Evolutionary conservation across 306 rosid genomes (phyloP), one percentile per base, ranked within the genome.

Genomic region (Rubus idaeus): DNA sequence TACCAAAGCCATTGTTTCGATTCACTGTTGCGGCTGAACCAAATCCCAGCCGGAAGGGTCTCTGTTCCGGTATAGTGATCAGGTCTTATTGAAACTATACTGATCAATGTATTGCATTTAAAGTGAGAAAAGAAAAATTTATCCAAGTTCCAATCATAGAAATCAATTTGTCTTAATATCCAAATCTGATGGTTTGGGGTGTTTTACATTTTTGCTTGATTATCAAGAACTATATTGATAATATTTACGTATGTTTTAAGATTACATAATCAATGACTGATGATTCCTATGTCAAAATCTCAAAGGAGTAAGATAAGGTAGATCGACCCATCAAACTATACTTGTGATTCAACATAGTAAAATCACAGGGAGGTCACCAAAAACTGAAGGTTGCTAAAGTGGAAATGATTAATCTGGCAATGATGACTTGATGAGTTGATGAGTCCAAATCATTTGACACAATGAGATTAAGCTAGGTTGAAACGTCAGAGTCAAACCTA

Each of bases 191-290:
- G 64, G 37, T 57, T 57, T 30, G 35, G 35, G 35, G 35, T 30
- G 35, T 30, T 30, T 30, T 30, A 30, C 35, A 0, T 30, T 23
- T 30, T 30, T 30, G 50, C 13, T 3, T 9, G 11, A 10, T 46
- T 11, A 46, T 46, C 3, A 46, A 46, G 50, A 46, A 46, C 50
- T 46, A 46, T 46, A 46, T 46, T 8, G 10, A 45, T 3, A 39
- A 5, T 76, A 75, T 77, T 78, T 86, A 91, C 98, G 98, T 57
- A 91, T 86, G 77, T 91, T 88, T 83, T 91, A 96, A 14, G 97
- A 90, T 73, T 97, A 93, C 89, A 91, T 87, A 16, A 93, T 82
- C 79, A 91, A 23, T 86, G 63, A 63, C 70, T n/a, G 98, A 88
- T 26, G 96, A 93, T 87, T 87, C 87, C 98, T 5, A 76, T 6